These are phyloP conservation scores for Fusarium illudens DNA, from an alignment of 2,329 filamentous ascomycete species.

Conservation along the genomic window DNA sequence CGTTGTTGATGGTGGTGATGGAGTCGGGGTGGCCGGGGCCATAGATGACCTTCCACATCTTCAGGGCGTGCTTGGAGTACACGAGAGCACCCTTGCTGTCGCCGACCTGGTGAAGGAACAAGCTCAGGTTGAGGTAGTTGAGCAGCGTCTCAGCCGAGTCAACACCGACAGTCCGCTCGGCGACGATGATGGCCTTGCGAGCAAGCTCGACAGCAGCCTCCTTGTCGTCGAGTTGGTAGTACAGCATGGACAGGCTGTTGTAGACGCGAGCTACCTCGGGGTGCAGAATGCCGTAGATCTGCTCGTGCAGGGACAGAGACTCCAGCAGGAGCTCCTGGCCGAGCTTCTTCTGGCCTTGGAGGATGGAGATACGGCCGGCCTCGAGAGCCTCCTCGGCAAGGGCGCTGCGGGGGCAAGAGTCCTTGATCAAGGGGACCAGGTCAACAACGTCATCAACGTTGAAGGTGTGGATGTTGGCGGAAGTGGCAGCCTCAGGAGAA, in stretches of 20 bases:
- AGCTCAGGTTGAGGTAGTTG: conserved; percentile 92
- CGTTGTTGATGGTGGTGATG: conserved; percentile 98
- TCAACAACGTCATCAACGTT: conserved; percentile 87
- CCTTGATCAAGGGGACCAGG: conserved; percentile 93
- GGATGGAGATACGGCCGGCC: conserved; percentile 93
- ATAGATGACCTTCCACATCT: conserved; percentile 97
- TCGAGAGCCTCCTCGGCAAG: conserved; percentile 96
- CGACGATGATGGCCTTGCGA: conserved; percentile 94
- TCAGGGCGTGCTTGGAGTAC: conserved; percentile 91
- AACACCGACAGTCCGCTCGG: conserved; percentile 91
- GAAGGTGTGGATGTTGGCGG: conserved; percentile 63
- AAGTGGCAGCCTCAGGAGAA: conserved; percentile 58
- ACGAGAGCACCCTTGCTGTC: conserved; percentile 88
- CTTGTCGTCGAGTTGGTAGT: conserved; percentile 98
- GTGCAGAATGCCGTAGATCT: conserved; percentile 97
- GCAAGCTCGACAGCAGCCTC: conserved; percentile 93
- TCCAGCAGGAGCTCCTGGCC: conserved; percentile 96
- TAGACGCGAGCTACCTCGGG: conserved; percentile 96
- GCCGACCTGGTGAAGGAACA: conserved; percentile 92
- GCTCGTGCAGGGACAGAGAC: conserved; percentile 93
- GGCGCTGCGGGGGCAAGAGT: conserved; percentile 88
- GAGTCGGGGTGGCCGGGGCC: conserved; percentile 93
- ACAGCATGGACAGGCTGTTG: conserved; percentile 92
- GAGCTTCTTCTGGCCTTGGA: conserved; percentile 93
- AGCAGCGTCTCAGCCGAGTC: conserved; percentile 94